Evolutionary conservation across 2,329 filamentous ascomycete species (phyloP).

Genomic region (Xylaria sp.): DNA sequence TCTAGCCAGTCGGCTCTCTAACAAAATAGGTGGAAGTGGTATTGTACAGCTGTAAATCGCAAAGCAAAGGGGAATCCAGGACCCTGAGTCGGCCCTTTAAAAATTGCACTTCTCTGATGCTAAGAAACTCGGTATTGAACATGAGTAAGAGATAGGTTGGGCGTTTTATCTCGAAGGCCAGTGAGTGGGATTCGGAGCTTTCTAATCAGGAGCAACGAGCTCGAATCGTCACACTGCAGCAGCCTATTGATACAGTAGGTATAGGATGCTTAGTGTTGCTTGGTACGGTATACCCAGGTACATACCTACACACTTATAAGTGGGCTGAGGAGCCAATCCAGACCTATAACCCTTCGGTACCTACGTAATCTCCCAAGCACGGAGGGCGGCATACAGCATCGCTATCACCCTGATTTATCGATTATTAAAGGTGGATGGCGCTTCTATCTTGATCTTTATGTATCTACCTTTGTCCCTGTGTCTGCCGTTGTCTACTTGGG

Average conservation of each 20-base stretch:
- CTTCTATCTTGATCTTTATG: no score
- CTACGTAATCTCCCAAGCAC: constrained; percentile 7
- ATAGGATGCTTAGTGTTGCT: constrained; percentile 5
- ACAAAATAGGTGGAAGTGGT: constrained; percentile 4
- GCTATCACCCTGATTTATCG: not conserved
- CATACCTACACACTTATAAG: not conserved
- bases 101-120: constrained; percentile 6
- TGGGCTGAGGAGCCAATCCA: no score
- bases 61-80: constrained; percentile 7
- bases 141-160: constrained; percentile 16
- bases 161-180: constrained; percentile 29
- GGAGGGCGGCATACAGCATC: constrained; percentile 3
- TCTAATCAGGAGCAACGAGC: constrained; percentile 16
- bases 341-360: not conserved
- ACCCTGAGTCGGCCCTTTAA: not conserved
- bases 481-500: no score
- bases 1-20: constrained; percentile 7
- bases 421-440: no score
- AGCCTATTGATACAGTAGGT: constrained; percentile 26
- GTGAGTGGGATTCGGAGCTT: constrained; percentile 23
- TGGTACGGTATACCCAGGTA: not conserved
- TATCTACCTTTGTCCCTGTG: no score
- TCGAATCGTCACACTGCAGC: constrained; percentile 39
- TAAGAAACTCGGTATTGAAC: constrained; percentile 3
- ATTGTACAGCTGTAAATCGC: constrained; percentile 15